A percentile compares a stretch with the other conserved stretches of the same genome.
phyloP scores from a whole-genome alignment of 805 yeast genomes.

The Yarrowia hollandica region DNA sequence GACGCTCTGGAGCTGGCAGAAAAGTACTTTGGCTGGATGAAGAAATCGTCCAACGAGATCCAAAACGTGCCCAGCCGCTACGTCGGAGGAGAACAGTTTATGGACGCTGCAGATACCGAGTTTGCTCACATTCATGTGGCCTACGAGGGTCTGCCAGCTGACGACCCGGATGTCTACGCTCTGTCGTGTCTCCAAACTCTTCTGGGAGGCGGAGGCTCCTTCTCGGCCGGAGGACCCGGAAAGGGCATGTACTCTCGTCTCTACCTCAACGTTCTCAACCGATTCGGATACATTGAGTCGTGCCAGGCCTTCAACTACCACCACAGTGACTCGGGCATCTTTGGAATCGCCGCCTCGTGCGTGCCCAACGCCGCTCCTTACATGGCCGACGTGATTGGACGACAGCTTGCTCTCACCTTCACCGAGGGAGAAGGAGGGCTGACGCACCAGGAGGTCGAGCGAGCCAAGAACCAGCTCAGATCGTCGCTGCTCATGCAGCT shows the following conservation, averaged over 20 bases:
- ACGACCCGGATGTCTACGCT: slow-evolving; percentile 84
- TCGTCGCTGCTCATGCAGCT: slow-evolving; percentile 88
- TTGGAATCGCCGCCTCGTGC: slow-evolving; percentile 84
- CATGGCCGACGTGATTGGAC: slow-evolving; percentile 74
- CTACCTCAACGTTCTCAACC: slow-evolving; percentile 87
- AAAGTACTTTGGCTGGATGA: slow-evolving; percentile 64
- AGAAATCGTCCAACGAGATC: slow-evolving; percentile 34
- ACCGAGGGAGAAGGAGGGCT: slow-evolving; percentile 60
- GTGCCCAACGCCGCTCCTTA: slow-evolving; percentile 83
- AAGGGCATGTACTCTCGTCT: slow-evolving; percentile 97
- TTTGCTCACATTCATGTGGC: slow-evolving; percentile 83
- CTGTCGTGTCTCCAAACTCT: slow-evolving; percentile 86
- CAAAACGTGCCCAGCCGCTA: slow-evolving; percentile 34
- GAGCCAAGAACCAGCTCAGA: slow-evolving; percentile 91
- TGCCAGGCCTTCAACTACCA: slow-evolving; percentile 87
- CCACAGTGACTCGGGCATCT: slow-evolving; percentile 84
- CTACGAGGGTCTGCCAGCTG: slow-evolving; percentile 82
- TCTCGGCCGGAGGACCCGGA: slow-evolving; percentile 98
- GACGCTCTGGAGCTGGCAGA: slow-evolving; percentile 64
- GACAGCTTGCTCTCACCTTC: slow-evolving; percentile 57
- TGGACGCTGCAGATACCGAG: slow-evolving; percentile 62
- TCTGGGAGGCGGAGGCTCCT: slow-evolving; percentile 96
- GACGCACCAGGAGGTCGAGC: slow-evolving; percentile 66
- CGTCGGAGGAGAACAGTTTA: slow-evolving; percentile 33
- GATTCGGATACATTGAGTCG: slow-evolving; percentile 85